Evolutionary conservation across 2,329 filamentous ascomycete species (phyloP), one percentile per base, ranked within the genome.

Genomic region (Trichoderma sp.): DNA sequence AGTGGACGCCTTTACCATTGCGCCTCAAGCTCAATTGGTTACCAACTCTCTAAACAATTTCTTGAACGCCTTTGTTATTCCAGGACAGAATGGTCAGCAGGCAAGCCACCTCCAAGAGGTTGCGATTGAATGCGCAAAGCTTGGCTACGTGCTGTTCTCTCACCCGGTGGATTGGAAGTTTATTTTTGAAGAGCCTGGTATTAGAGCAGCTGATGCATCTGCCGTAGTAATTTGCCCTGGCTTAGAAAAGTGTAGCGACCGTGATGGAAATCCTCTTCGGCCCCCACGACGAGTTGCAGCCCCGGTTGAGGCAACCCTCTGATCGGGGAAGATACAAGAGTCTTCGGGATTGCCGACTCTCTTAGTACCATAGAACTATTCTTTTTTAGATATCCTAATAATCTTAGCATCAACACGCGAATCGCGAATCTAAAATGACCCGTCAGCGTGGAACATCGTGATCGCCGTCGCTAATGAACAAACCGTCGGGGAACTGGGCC

Each of bases 131-230:
- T 83, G 80, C 47, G 76, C 81, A 21, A 82, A 79, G 64, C 76
- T 85, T 30, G 84, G 84, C 12, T 83, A 84, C 71, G 67, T 81
- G 21, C 66, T 85, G 7, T 76, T 85, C 36, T 85, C 83, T 5
- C 83, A 85, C 65, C 82, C 83, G 0, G 77, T 77, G 8, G 83
- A 84, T 39, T 84, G 80, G 77, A 70, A 73, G 1, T 81, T 83
- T 65, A 71, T 78, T 15, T 79, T 78, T 68, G 72, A 71, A 51
- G 58, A 57, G 7, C 2, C 43, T n/a, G 6, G 32, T 60, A 43
- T 6, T 24, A 28, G 2, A 6, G 5, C 18, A 6, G 18, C 11
- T 3, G 30, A 9, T 47, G 18, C 3, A 2, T 4, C 2, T 51
- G 6, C 28, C 11, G 39, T 65, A 1, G 12, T 81, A 12, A 78